These are phyloP conservation scores for Hypoxylon subgilvum DNA, from an alignment of 495 filamentous ascomycete genomes.

Conservation along the genomic window DNA sequence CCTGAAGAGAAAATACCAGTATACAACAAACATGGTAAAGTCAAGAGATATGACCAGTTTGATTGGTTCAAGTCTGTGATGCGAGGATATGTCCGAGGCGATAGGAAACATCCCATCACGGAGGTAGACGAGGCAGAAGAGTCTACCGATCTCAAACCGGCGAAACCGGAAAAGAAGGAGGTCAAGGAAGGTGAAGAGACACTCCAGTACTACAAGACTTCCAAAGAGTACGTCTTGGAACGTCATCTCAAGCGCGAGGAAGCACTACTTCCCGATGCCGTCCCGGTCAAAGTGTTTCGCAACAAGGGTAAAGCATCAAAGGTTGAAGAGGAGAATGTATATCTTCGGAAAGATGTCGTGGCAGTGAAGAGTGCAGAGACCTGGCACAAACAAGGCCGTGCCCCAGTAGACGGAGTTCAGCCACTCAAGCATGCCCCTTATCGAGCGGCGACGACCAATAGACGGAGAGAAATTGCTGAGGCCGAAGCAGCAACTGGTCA, in stretches of 20 bases:
- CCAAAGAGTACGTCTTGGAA: conserved; percentile 81
- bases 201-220: conserved; percentile 84
- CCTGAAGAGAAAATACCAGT: conserved; percentile 77
- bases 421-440: conserved; percentile 88
- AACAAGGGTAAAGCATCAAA: conserved; percentile 68
- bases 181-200: conserved; percentile 77
- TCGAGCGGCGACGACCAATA: conserved; percentile 84
- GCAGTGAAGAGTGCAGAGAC: conserved; percentile 89
- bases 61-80: conserved; percentile 90
- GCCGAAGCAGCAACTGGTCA: conserved; percentile 75
- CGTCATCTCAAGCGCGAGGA: conserved; percentile 93
- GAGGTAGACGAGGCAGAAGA: conserved; percentile 81
- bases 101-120: conserved; percentile 59
- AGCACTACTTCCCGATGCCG: conserved; percentile 72
- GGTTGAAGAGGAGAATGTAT: conserved; percentile 78
- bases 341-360: conserved; percentile 76
- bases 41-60: conserved; percentile 70
- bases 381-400: conserved; percentile 96
- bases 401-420: conserved; percentile 68
- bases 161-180: conserved; percentile 73
- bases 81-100: conserved; percentile 70
- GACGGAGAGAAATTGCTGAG: conserved; percentile 90
- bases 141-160: conserved; percentile 71
- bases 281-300: conserved; percentile 75
- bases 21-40: conserved; percentile 72